phyloP scores from a whole-genome alignment of 2,329 filamentous ascomycete genomes.

The Fusarium musae region DNA sequence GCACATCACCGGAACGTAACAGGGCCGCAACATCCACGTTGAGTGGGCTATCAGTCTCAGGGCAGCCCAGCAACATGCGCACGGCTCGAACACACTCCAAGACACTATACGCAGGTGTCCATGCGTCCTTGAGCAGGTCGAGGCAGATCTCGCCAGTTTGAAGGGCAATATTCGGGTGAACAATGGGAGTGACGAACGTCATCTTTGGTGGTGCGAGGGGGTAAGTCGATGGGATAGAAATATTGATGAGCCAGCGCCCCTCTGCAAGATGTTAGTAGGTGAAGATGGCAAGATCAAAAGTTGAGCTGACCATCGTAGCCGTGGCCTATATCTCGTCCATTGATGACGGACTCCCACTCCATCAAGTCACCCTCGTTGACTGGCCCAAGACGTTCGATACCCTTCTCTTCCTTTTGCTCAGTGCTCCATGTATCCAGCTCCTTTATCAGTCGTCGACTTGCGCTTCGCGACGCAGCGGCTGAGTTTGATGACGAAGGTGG shows the following conservation, averaged over 20 bases:
- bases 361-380: conserved; percentile 65
- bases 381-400: conserved; percentile 69
- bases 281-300: not conserved
- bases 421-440: conserved; percentile 65
- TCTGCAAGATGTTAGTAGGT: conserved; percentile 49
- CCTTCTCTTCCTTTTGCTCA: conserved; percentile 61
- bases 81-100: conserved; percentile 78
- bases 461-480: conserved; percentile 53
- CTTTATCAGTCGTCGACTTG: conserved; percentile 67
- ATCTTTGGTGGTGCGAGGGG: conserved; percentile 82
- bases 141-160: conserved; percentile 91
- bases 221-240: conserved; percentile 81
- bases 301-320: conserved; percentile 64
- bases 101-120: conserved; percentile 89
- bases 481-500: conserved; percentile 34
- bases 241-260: conserved; percentile 85
- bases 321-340: conserved; percentile 64
- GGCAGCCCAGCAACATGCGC: conserved; percentile 71
- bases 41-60: conserved; percentile 78
- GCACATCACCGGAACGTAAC: conserved; percentile 72
- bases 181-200: conserved; percentile 83
- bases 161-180: conserved; percentile 81
- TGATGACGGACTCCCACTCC: conserved; percentile 69
- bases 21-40: conserved; percentile 83
- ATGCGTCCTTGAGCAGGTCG: conserved; percentile 81